Base-by-base conservation (phyloP, 2,329 filamentous ascomycete species). In the Fusarium sp. region DNA sequence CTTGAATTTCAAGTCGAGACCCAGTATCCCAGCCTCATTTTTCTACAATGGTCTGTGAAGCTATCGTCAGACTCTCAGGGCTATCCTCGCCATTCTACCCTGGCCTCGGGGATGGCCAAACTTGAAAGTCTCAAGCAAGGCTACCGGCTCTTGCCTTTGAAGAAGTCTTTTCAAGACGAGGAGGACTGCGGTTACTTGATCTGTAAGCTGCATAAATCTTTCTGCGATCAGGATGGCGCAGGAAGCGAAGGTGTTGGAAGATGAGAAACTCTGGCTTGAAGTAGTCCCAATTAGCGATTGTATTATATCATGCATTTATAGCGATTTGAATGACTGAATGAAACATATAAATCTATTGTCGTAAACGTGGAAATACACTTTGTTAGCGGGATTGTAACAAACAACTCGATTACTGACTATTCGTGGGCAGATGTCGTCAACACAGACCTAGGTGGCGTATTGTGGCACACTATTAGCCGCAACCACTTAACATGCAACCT, bases 1-100 rank as follows among this genome's bases (percentile, higher is more conserved):
- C 33, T 73, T 11, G 36, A 38, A 3, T 22, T 71, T 1, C 31
- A 36, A 2, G 4, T 56, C 0, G 31, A 38, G 2, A 74, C 67
- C 1, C 64, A 36, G 0, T 45, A 62, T 11, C 22, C 70, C 3
- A 20, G 45, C 4, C 42, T 73, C 2, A 27, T 47, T 0, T 73
- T 73, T 13, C 2, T 74, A 1, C 18, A 29, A 4, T 74, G 71
- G 71, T 68, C 67, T 0, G 2, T 60, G 1, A 71, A 56, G 1
- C 5, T 18, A 3, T 31, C 20, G 0, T 31, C 35, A 0, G 62
- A 47, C 3, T 3, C 13, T 2, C 38, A 61, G 11, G 11, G 27
- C 10, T 47, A 33, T 16, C 38, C 58, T 0, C 38, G 57, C 6
- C 10, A 47, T 2, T 10, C 45, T 1, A 13, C 40, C 1, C 13